phyloP scores from a whole-genome alignment of 331 rosid species.

The Malus hybrid region DNA sequence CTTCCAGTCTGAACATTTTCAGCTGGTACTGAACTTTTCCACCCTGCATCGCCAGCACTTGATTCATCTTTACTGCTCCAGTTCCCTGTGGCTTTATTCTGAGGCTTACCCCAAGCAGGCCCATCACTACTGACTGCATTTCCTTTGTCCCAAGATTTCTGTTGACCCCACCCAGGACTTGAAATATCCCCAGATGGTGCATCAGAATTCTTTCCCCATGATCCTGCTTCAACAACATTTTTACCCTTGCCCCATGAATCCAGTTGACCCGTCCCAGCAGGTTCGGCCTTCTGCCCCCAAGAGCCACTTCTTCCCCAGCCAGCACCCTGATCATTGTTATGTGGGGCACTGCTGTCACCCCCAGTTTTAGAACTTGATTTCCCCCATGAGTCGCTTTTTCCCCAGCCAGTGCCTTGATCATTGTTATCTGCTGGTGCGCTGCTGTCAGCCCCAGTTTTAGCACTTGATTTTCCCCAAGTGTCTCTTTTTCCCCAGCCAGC shows the following conservation, averaged over 20 bases:
- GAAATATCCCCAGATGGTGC: background rate
- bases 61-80: slow-evolving; percentile 12
- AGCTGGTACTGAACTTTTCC: slow-evolving; percentile 8
- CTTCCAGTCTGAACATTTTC: slow-evolving; percentile 9
- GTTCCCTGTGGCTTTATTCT: slow-evolving; percentile 4
- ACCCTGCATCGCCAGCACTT: slow-evolving; percentile 7
- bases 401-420: slow-evolving; percentile 13
- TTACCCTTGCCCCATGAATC: slow-evolving; percentile 31
- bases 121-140: background rate
- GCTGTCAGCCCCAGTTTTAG: slow-evolving; percentile 8
- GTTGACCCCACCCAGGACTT: slow-evolving; percentile 10
- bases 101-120: slow-evolving; percentile 20
- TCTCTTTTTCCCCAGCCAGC: slow-evolving; percentile 13
- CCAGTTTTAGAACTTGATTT: slow-evolving; percentile 9
- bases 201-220: slow-evolving; percentile 16
- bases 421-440: slow-evolving; percentile 10
- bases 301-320: slow-evolving; percentile 39
- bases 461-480: background rate
- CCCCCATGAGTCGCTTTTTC: background rate
- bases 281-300: slow-evolving; percentile 28
- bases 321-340: slow-evolving; percentile 22
- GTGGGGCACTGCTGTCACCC: slow-evolving; percentile 12
- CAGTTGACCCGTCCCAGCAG: slow-evolving; percentile 5
- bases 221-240: slow-evolving; percentile 18
- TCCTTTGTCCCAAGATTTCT: slow-evolving; percentile 15